Conservation (phyloP, 345 rosid genomes). For the Syzygium grande region DNA sequence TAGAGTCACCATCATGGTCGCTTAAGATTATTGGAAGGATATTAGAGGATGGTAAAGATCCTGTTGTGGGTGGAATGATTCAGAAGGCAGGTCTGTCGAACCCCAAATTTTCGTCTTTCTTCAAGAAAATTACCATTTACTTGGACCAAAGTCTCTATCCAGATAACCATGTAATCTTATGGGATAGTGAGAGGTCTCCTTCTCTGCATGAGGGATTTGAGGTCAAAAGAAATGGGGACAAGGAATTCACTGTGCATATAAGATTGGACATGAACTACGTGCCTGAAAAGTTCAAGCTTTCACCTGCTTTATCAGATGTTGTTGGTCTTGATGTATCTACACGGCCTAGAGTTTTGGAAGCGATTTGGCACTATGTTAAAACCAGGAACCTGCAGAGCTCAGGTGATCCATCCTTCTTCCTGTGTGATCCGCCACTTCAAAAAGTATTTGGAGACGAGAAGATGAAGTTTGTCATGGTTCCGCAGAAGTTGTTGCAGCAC, state of each 20-base stretch:
- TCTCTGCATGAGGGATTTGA: slow-evolving; percentile 15
- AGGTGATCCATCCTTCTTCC: slow-evolving; percentile 9
- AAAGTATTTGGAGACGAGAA: slow-evolving; percentile 12
- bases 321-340: slow-evolving; percentile 11
- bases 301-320: slow-evolving; percentile 8
- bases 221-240: slow-evolving; percentile 17
- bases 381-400: slow-evolving; percentile 10
- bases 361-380: slow-evolving; percentile 16
- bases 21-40: slow-evolving; percentile 14
- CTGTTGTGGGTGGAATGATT: neutral
- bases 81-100: neutral
- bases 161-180: slow-evolving; percentile 12
- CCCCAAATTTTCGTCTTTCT: slow-evolving; percentile 12
- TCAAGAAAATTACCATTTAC: slow-evolving; percentile 14
- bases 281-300: slow-evolving; percentile 15
- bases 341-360: slow-evolving; percentile 10
- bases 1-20: slow-evolving; percentile 17
- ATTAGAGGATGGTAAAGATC: slow-evolving; percentile 13
- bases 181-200: slow-evolving; percentile 13
- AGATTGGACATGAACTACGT: slow-evolving; percentile 8
- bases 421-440: slow-evolving; percentile 13
- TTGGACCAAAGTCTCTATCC: slow-evolving; percentile 15
- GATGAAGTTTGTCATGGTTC: slow-evolving; percentile 6
- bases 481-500: slow-evolving; percentile 5
- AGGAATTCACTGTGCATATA: slow-evolving; percentile 7